These are phyloP conservation scores for Globomyces pollinis-pini DNA, from an alignment of 192 early-diverging fungal genomes.

Conservation along the genomic window DNA sequence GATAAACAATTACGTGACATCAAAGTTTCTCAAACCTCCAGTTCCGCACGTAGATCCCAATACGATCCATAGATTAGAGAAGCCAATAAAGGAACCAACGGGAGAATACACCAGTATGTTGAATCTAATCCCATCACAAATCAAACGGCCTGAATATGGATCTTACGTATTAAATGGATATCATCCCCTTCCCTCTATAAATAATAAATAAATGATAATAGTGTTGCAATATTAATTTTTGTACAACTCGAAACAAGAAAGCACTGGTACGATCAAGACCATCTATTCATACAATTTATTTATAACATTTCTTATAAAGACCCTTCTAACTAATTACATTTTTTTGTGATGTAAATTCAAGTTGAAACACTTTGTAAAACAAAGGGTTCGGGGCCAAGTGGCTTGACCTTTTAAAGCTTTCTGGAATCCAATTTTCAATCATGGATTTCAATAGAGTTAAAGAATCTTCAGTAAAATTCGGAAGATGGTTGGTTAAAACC, in stretches of 20 bases:
- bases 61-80: constrained; percentile 4
- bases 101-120: neutral
- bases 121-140: constrained; percentile 4
- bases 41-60: neutral
- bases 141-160: neutral
- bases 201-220: neutral
- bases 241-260: neutral
- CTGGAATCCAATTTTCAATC: neutral
- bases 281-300: neutral
- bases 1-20: constrained; percentile 7
- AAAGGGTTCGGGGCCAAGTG: too few species aligned
- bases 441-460: too few species aligned
- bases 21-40: neutral
- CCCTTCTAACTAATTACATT: neutral
- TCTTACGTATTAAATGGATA: neutral
- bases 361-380: neutral
- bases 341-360: neutral
- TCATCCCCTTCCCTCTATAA: neutral
- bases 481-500: too few species aligned
- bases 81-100: neutral
- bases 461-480: too few species aligned
- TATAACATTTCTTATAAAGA: neutral
- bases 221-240: neutral
- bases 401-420: neutral
- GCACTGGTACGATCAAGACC: neutral